A percentile compares a stretch with the other conserved stretches of the same genome.
Evolutionary conservation across 495 filamentous ascomycete species (phyloP).

Genomic region (Lophiotrema nucula): DNA sequence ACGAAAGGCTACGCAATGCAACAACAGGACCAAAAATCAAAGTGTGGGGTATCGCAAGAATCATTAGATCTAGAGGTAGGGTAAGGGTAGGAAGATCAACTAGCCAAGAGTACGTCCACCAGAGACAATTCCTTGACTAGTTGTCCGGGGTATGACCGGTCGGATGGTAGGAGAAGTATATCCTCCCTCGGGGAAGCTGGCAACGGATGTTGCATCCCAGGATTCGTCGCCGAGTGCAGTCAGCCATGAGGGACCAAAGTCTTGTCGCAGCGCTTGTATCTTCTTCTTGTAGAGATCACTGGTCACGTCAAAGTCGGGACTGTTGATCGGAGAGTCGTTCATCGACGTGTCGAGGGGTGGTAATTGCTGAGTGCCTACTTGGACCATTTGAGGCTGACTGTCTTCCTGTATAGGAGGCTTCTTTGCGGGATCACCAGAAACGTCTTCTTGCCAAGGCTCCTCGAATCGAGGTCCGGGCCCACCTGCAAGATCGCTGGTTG

Average conservation of each 20-base stretch:
- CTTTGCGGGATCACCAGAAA: conserved; percentile 14
- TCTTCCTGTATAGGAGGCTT: conserved; percentile 1
- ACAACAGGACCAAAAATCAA: no score
- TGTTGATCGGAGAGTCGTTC: not conserved
- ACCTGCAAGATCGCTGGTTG: not conserved
- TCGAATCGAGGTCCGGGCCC: conserved; percentile 9
- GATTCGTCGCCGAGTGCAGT: conserved; percentile 78
- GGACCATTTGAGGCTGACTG: not conserved
- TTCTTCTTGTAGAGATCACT: conserved; percentile 81
- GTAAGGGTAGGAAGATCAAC: no score
- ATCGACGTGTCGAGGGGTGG: conserved; percentile 24
- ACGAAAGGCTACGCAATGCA: no score
- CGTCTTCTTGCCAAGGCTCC: conserved; percentile 19
- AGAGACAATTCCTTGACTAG: conserved; percentile 53
- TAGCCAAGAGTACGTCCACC: conserved; percentile 52
- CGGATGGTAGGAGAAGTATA: conserved; percentile 36
- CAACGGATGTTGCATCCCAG: conserved; percentile 50
- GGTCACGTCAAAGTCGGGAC: conserved; percentile 60
- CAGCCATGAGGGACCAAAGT: conserved; percentile 81
- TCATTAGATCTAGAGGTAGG: conserved; percentile 7
- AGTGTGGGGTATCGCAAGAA: conserved; percentile 21
- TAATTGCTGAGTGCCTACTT: conserved; percentile 10
- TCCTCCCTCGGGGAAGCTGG: conserved; percentile 42
- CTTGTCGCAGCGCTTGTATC: conserved; percentile 77
- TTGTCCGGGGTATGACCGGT: conserved; percentile 38